Evolutionary conservation across 805 yeast genomes (phyloP).

Genomic region (Yarrowia sp.): DNA sequence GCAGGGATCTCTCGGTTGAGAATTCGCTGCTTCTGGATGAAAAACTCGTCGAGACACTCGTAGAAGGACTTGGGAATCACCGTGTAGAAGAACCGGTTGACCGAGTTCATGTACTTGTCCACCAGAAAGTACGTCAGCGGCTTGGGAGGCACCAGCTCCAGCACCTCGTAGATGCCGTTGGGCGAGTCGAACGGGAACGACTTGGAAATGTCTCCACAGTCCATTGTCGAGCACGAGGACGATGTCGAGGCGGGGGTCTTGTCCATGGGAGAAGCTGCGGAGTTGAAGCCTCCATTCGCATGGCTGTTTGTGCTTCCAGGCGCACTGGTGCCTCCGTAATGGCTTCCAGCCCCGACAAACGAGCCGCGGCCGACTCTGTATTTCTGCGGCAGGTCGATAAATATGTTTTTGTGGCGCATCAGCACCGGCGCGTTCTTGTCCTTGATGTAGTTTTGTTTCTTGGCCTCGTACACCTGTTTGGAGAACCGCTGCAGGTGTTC

Average conservation of each 20-base stretch:
- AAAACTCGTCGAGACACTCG: constrained; percentile 32
- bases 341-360: constrained; percentile 27
- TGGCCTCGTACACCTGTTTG: constrained; percentile 36
- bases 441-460: constrained; percentile 36
- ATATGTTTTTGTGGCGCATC: constrained; percentile 29
- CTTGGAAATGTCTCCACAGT: constrained; percentile 31
- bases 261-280: constrained; percentile 32
- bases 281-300: neutral
- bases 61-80: constrained; percentile 37
- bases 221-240: constrained; percentile 25
- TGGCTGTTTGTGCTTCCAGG: constrained; percentile 24
- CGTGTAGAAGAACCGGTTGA: constrained; percentile 37
- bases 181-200: constrained; percentile 37
- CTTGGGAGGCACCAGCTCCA: constrained; percentile 33
- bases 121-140: constrained; percentile 34
- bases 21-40: constrained; percentile 34
- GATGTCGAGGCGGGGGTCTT: constrained; percentile 23
- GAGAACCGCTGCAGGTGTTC: constrained; percentile 37
- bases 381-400: constrained; percentile 32
- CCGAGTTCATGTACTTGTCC: constrained; percentile 38
- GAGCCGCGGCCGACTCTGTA: constrained; percentile 24
- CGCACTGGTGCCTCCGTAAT: constrained; percentile 21
- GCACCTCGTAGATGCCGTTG: constrained; percentile 24
- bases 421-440: constrained; percentile 36
- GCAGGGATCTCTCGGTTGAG: constrained; percentile 32